These are phyloP conservation scores for Boletus sp. DNA, from an alignment of 768 basidiomycete genomes.

Conservation along the genomic window DNA sequence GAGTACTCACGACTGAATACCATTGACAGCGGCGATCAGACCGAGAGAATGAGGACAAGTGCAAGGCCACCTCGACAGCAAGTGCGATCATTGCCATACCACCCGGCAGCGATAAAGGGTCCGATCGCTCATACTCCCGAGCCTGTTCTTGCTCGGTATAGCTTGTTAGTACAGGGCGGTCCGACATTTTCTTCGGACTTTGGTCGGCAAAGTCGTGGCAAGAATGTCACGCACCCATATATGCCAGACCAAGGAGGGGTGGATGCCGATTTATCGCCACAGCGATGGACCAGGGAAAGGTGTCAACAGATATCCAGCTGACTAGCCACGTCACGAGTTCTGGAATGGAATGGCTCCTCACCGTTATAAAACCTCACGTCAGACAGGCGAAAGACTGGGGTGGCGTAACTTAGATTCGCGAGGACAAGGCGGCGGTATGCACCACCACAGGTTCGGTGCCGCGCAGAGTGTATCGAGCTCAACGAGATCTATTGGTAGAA, in stretches of 20 bases:
- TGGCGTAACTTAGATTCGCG: constrained; percentile 66
- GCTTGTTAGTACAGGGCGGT: constrained; percentile 34
- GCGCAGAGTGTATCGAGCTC: constrained; percentile 73
- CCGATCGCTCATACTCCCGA: constrained; percentile 58
- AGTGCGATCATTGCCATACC: constrained; percentile 59
- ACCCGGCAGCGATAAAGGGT: constrained; percentile 79
- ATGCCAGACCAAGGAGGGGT: constrained; percentile 56
- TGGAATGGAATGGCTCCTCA: constrained; percentile 32
- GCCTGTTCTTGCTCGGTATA: constrained; percentile 56
- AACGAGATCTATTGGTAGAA: constrained; percentile 48
- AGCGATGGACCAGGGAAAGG: too few relatives aligned
- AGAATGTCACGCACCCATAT: constrained; percentile 53
- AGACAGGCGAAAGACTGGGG: constrained; percentile 78
- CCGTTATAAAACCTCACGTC: constrained; percentile 70
- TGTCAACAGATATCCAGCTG: neutral
- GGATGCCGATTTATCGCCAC: constrained; percentile 45
- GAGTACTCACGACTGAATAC: constrained; percentile 5
- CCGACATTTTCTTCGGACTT: constrained; percentile 31
- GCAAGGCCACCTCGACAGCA: constrained; percentile 60
- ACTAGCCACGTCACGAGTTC: neutral
- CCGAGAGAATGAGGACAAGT: constrained; percentile 55
- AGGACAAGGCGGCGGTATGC: constrained; percentile 78
- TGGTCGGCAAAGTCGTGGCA: constrained; percentile 76
- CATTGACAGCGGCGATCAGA: constrained; percentile 21
- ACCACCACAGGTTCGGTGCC: constrained; percentile 80